These are phyloP conservation scores for Solanum hybrid DNA, from an alignment of 305 asterid species.

Conservation along the genomic window DNA sequence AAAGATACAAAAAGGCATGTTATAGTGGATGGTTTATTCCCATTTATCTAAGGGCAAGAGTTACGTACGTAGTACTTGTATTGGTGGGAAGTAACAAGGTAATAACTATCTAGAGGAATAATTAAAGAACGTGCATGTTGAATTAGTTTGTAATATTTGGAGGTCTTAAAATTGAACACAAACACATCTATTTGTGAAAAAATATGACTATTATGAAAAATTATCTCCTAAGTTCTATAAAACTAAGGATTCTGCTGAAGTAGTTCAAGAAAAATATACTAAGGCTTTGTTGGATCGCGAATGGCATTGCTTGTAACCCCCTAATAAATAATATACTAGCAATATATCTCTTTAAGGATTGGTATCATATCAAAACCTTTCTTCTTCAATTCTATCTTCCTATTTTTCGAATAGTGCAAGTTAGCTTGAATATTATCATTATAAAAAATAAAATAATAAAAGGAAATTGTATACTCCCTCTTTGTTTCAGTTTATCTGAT, in stretches of 20 bases:
- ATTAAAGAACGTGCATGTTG: neutral
- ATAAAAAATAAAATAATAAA: neutral
- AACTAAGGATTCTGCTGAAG: neutral
- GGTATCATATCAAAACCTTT: neutral
- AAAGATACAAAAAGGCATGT: neutral
- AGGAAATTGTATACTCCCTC: neutral
- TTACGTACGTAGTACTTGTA: neutral
- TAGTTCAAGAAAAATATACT: neutral
- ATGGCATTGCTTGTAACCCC: neutral
- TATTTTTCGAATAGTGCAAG: neutral
- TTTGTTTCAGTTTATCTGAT: neutral
- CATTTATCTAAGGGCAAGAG: neutral
- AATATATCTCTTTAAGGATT: neutral
- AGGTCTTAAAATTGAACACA: neutral
- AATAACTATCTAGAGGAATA: neutral
- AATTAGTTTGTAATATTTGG: neutral
- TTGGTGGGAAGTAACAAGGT: neutral
- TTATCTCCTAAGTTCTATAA: neutral
- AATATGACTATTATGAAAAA: neutral
- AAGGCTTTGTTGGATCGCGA: neutral
- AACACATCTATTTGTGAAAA: neutral
- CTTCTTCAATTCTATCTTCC: neutral
- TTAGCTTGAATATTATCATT: neutral
- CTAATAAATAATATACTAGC: neutral
- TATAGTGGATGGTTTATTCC: neutral